Evolutionary conservation across 2,329 filamentous ascomycete species (phyloP).

Genomic region (Penicillium sp.): DNA sequence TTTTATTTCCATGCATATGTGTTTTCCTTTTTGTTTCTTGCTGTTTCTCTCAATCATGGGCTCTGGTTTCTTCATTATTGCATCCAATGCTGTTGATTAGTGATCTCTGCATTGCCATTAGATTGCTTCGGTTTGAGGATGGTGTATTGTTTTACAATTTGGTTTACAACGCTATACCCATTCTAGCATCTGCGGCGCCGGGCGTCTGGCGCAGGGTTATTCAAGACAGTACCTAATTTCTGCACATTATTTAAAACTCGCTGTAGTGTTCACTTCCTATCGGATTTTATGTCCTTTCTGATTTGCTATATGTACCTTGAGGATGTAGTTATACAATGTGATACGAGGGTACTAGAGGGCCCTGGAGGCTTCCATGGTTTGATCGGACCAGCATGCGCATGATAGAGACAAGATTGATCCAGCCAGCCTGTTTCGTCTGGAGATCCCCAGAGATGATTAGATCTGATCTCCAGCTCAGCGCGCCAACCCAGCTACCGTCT

Average conservation of each 20-base stretch:
- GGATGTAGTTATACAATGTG: too few species aligned
- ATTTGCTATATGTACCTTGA: not conserved
- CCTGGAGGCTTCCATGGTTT: too few species aligned
- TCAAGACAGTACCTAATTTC: not conserved
- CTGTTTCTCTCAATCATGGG: not conserved
- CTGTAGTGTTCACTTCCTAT: not conserved
- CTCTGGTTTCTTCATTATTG: conserved; percentile 5
- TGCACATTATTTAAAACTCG: not conserved
- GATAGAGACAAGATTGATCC: too few species aligned
- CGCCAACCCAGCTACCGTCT: too few species aligned
- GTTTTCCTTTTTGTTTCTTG: not conserved
- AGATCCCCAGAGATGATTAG: too few species aligned
- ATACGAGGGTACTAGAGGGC: too few species aligned
- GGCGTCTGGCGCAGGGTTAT: conserved; percentile 22
- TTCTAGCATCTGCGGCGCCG: conserved; percentile 23
- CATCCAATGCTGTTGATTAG: conserved; percentile 2
- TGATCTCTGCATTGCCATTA: conserved; percentile 7
- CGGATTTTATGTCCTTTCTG: not conserved
- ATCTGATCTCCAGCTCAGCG: too few species aligned
- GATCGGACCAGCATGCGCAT: too few species aligned
- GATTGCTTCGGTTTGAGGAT: conserved; percentile 11
- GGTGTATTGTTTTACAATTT: conserved; percentile 14
- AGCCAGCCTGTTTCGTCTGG: too few species aligned
- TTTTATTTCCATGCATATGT: conserved; percentile 1
- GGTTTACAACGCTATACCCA: conserved; percentile 24